These are phyloP conservation scores for Plasmodium gonderi DNA, from an alignment of 169 alveolate genomes.

Conservation along the genomic window DNA sequence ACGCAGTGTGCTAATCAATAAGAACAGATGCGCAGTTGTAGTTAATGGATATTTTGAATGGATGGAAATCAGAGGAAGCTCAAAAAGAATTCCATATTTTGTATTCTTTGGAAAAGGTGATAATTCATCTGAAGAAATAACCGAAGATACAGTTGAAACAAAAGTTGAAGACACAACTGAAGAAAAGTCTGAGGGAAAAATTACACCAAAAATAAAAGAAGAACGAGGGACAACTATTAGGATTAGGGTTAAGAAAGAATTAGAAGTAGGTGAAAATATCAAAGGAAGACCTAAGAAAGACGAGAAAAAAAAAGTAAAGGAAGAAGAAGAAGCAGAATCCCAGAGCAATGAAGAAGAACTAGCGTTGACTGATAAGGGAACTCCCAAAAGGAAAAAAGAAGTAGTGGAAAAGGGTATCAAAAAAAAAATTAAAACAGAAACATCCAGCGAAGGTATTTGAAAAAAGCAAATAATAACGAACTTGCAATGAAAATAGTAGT, in stretches of 20 bases:
- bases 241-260: constrained; percentile 4
- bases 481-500: not conserved
- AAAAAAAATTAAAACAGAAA: constrained; percentile 33
- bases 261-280: not conserved
- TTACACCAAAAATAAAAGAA: not conserved
- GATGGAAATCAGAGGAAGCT: not conserved
- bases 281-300: not conserved
- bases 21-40: constrained; percentile 45
- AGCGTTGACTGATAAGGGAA: not conserved
- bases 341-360: not conserved
- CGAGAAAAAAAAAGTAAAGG: not conserved
- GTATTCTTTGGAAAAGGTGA: constrained; percentile 21
- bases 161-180: not conserved
- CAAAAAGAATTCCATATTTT: constrained; percentile 35
- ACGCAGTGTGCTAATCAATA: constrained; percentile 25
- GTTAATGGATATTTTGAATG: constrained; percentile 65
- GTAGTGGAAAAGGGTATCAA: not conserved
- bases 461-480: constrained; percentile 2
- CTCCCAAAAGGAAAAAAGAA: constrained; percentile 34
- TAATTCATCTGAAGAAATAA: not conserved
- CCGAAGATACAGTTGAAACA: not conserved
- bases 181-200: not conserved
- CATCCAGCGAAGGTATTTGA: constrained; percentile 23
- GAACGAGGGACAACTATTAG: not conserved
- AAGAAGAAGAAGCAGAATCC: not conserved